Base-by-base conservation (phyloP, 768 basidiomycete species). In the Psilocybe subaeruginosa region DNA sequence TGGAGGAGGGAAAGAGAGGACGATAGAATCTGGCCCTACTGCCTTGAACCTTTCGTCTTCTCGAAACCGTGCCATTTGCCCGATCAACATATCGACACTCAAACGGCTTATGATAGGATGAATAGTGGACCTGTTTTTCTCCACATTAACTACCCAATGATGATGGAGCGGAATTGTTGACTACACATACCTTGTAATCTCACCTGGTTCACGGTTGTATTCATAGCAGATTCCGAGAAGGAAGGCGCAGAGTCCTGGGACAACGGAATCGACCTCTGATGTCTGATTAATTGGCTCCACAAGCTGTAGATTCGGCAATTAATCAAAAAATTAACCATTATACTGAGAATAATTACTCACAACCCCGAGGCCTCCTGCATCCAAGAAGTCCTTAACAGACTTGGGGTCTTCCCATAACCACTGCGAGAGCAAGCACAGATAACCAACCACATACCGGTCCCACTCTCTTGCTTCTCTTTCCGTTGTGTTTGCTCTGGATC, bases 361-460 rank as follows among this genome's bases (percentile, higher is more conserved):
- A 68, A 95, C 88, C 56, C 93, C 91, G 52, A 99, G 76, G 54
- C 94, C 95, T 19, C 95, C 94, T 6, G 93, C 90, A 68, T 93
- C 89, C 64, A 99, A 78, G 69, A 98, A 97, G 70, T 93, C 95
- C 62, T 88, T 82, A 54, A 97, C 94, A 0, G 92, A 89, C 55
- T 81, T 84, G 0, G 95, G 88, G 68, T 97, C 96, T 68, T 99
- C 97, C 96, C 96, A 99, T 6, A 97, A 79, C 97, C 97, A 99
- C 63, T 95, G 93, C 3, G 86, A 82, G 33, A 99, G 80, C 56
- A 97, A 73, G 51, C 86, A 85, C 37, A 99, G 78, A 70, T 98
- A 97, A 0, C 89, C 91, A 7, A 93, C 87, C 68, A 95, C 88
- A 50, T 97, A 78, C 60, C 94, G 82, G 63, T 95, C 94, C 94